Evolutionary conservation across 352 stramenopile species (phyloP), one percentile per base, ranked within the genome.

Genomic region (Pythium folliculosum): DNA sequence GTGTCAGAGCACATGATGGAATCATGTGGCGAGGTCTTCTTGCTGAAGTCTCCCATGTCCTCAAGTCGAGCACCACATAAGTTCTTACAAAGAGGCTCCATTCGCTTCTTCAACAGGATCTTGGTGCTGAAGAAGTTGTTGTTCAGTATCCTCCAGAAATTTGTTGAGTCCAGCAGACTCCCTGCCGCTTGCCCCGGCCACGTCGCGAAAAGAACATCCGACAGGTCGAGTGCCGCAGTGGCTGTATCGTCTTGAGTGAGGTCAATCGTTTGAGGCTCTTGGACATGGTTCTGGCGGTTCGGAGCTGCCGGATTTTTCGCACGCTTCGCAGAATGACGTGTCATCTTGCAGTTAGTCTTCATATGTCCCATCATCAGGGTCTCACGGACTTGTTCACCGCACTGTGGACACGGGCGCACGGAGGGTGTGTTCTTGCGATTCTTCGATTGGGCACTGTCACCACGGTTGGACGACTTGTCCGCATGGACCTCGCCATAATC

Each of bases 61-160:
- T 90, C 80, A 3, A 92, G 63, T 38, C 88, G 86, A 8, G 85
- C 75, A 19, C 87, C 88, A 43, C 82, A 93, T 16, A 90, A 57
- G 51, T 65, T 84, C 57, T 89, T 89, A 27, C 75, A 85, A 16
- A 95, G 40, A 47, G 82, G 82, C 22, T 91, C 85, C 78, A 91
- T 84, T 12, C 81, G 79, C 22, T 87, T 84, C 73, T 91, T 93
- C 50, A 82, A 69, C 2, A 95, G 64, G 21, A 72, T 48, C 27
- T 82, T 89, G 52, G 69, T 84, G 44, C 68, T 86, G 61, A 84
- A 96, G 55, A 92, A 96, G 32, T 87, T 70, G 16, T 60, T 77
- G 30, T 89, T 76, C 17, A 96, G 61, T 19, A 91, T 72, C 37
- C 80, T 84, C 88, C 88, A 96, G 49, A 94, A 88, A 63, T 87